Evolutionary conservation across 352 stramenopile species (phyloP).

Genomic region (Pythium phragmiticola): DNA sequence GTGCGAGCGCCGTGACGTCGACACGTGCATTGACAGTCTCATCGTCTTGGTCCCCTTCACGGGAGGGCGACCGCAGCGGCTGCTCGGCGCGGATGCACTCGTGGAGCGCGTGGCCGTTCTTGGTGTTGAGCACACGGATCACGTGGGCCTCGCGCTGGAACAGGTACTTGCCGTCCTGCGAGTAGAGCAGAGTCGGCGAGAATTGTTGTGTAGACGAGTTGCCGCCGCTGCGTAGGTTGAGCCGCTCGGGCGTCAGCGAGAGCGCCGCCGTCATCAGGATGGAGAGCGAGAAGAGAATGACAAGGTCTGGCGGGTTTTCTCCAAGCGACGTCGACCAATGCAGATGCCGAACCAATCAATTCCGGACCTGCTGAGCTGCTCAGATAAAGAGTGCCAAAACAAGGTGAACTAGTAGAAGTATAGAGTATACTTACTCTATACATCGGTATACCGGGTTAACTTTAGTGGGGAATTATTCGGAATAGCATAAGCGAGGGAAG

Average conservation of each 20-base stretch:
- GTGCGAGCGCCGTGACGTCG: constrained; percentile 47
- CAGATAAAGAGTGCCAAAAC: constrained; percentile 12
- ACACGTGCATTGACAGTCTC: constrained; percentile 13
- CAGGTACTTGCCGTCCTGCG: constrained; percentile 64
- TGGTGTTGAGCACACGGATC: constrained; percentile 65
- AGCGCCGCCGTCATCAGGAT: constrained; percentile 4
- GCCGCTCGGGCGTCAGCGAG: constrained; percentile 29
- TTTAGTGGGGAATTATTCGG: neutral
- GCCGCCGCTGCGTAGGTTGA: constrained; percentile 32
- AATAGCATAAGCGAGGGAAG: neutral
- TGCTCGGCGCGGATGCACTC: constrained; percentile 50
- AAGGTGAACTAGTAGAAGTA: constrained; percentile 9
- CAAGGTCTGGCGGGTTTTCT: neutral
- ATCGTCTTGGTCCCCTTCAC: neutral
- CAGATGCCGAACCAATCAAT: constrained; percentile 24
- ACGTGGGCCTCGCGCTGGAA: constrained; percentile 80
- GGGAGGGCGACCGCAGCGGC: constrained; percentile 9
- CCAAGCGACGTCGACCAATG: constrained; percentile 17
- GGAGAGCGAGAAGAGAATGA: neutral
- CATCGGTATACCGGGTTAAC: constrained; percentile 21
- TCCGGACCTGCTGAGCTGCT: constrained; percentile 7
- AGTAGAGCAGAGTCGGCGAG: constrained; percentile 51
- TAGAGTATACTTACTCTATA: constrained; percentile 5
- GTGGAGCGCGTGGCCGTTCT: constrained; percentile 74
- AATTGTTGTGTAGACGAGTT: neutral